phyloP scores from a whole-genome alignment of 2,329 filamentous ascomycete genomes.

The Fusarium temperatum region DNA sequence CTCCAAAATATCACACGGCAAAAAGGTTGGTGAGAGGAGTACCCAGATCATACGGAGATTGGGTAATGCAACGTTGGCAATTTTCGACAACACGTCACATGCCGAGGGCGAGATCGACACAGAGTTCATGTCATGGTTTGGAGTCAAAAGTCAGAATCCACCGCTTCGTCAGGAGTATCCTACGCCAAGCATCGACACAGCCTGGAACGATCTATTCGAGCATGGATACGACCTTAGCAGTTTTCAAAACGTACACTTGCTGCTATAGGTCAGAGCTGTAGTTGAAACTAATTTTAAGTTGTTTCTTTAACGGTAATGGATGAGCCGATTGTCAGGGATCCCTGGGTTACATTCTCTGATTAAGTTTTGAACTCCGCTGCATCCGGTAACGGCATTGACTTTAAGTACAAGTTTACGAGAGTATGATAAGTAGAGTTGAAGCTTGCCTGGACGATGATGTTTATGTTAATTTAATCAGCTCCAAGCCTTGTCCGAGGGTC shows the following conservation, averaged over 20 bases:
- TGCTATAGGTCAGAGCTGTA: slow-evolving; percentile 1
- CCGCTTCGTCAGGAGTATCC: slow-evolving; percentile 31
- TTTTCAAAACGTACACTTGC: slow-evolving; percentile 25
- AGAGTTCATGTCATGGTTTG: slow-evolving; percentile 41
- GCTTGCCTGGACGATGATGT: fast-evolving
- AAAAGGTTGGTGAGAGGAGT: slow-evolving; percentile 32
- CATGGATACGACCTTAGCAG: slow-evolving; percentile 36
- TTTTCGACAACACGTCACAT: slow-evolving; percentile 27
- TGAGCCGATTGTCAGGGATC: not conserved
- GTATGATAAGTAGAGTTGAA: not conserved
- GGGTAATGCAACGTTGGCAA: slow-evolving; percentile 32
- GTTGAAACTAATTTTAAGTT: not conserved
- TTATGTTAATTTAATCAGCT: not conserved
- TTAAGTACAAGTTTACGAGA: not conserved
- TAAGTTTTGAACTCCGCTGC: not conserved
- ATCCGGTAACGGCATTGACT: not conserved
- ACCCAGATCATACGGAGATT: slow-evolving; percentile 28
- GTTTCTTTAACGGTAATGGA: not conserved
- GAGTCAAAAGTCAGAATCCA: slow-evolving; percentile 34
- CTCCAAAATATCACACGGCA: slow-evolving; percentile 35
- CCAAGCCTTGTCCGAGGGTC: fast-evolving
- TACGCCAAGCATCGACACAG: slow-evolving; percentile 36
- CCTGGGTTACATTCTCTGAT: not conserved
- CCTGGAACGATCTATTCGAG: slow-evolving; percentile 39
- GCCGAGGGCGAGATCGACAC: slow-evolving; percentile 35